Conservation (phyloP, 2,329 filamentous ascomycete genomes). For the Magnaporthiopsis incrustans region DNA sequence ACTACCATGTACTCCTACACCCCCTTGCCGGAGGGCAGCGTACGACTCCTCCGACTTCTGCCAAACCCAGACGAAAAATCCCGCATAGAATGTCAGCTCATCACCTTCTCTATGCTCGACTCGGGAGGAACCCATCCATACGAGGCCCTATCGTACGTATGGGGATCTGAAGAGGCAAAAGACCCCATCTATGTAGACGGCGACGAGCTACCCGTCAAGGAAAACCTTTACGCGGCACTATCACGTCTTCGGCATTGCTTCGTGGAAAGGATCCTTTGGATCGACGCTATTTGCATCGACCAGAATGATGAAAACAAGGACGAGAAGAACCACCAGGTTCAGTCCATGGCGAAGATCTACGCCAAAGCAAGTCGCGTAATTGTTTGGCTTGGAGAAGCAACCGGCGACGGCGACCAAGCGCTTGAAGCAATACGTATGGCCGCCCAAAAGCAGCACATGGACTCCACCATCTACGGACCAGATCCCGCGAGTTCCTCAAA, state of each 20-base stretch:
- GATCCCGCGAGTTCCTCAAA: too few relatives aligned
- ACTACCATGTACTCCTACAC: too few relatives aligned
- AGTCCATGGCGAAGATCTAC: not conserved
- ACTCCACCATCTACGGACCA: too few relatives aligned
- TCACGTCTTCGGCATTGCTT: not conserved
- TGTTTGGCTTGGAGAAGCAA: not conserved
- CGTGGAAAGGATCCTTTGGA: not conserved
- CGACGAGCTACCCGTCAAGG: conserved; percentile 2
- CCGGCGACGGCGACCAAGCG: too few relatives aligned
- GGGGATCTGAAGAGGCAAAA: conserved; percentile 7
- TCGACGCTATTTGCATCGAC: conserved; percentile 2
- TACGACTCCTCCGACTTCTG: too few relatives aligned
- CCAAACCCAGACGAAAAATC: too few relatives aligned
- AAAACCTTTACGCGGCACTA: not conserved
- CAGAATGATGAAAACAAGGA: not conserved
- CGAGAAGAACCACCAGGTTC: not conserved
- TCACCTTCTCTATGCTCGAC: too few relatives aligned
- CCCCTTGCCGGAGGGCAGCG: too few relatives aligned
- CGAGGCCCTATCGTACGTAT: conserved; percentile 15
- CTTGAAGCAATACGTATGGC: too few relatives aligned
- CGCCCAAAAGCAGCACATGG: too few relatives aligned
- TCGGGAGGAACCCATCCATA: conserved; percentile 8
- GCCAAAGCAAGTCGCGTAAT: not conserved
- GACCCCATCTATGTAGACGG: not conserved
- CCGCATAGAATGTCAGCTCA: too few relatives aligned